Evolutionary conservation across 306 rosid genomes (phyloP).

Genomic region (Cucurbita moschata): DNA sequence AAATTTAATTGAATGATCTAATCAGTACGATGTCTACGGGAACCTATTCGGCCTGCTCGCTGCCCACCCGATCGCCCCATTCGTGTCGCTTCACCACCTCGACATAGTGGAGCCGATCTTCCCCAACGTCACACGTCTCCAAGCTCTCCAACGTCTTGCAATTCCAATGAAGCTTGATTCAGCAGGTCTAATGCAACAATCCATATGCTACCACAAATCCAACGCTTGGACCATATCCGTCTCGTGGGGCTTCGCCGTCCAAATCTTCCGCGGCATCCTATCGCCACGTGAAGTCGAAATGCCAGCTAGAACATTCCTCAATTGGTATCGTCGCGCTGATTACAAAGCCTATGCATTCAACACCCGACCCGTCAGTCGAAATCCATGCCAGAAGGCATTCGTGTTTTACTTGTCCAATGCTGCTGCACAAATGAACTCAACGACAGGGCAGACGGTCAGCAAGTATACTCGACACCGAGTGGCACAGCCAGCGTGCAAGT

Average conservation of each 20-base stretch:
- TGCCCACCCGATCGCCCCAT: constrained; percentile 83
- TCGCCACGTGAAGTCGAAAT: constrained; percentile 81
- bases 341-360: constrained; percentile 93
- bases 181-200: constrained; percentile 77
- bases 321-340: constrained; percentile 88
- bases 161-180: constrained; percentile 73
- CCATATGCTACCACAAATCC: constrained; percentile 63
- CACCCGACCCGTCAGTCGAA: constrained; percentile 79
- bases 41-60: constrained; percentile 89
- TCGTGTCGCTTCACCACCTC: constrained; percentile 88
- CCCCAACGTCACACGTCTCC: constrained; percentile 50
- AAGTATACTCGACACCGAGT: constrained; percentile 44
- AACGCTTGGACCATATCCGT: constrained; percentile 71
- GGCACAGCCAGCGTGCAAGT: constrained; percentile 56
- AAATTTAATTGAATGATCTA: not conserved
- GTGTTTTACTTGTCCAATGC: constrained; percentile 61
- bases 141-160: constrained; percentile 56
- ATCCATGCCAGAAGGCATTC: constrained; percentile 86
- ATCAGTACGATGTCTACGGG: constrained; percentile 91
- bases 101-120: constrained; percentile 95
- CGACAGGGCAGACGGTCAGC: constrained; percentile 30
- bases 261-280: constrained; percentile 67
- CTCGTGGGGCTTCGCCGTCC: constrained; percentile 92
- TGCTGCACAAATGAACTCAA: constrained; percentile 20
- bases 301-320: constrained; percentile 90